These are phyloP conservation scores for Cyclotella baltica DNA, from an alignment of 108 stramenopile genomes.

Conservation along the genomic window DNA sequence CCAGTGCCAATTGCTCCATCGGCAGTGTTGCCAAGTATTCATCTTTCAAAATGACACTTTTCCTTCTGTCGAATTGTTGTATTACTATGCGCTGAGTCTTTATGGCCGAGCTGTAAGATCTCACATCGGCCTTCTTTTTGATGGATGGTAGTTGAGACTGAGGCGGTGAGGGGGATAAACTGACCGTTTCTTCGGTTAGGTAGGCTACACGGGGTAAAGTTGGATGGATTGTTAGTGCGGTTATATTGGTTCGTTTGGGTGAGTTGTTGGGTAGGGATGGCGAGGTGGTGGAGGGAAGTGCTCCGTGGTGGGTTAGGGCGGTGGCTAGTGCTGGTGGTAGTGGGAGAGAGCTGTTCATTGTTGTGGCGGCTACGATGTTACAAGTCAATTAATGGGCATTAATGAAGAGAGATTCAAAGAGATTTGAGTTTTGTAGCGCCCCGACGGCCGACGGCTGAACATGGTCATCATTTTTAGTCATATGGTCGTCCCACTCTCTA, in stretches of 20 bases:
- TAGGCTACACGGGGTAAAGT: constrained; percentile 45
- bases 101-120: background rate
- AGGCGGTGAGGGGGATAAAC: background rate
- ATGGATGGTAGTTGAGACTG: background rate
- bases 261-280: background rate
- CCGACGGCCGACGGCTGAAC: too few relatives aligned
- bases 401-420: too few relatives aligned
- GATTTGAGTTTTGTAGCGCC: too few relatives aligned
- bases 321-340: constrained; percentile 26
- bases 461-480: too few relatives aligned
- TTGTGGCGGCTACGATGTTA: too few relatives aligned
- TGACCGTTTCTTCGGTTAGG: constrained; percentile 31
- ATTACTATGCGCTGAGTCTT: constrained; percentile 32
- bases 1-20: constrained; percentile 22
- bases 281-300: background rate
- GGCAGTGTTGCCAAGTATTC: constrained; percentile 8
- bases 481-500: too few relatives aligned
- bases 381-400: too few relatives aligned
- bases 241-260: constrained; percentile 21
- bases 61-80: constrained; percentile 29
- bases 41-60: too few relatives aligned
- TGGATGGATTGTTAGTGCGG: constrained; percentile 39
- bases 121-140: background rate
- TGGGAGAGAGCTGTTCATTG: constrained; percentile 11
- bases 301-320: constrained; percentile 21